Evolutionary conservation across 2,329 filamentous ascomycete species (phyloP).

Genomic region (Fusarium udum): DNA sequence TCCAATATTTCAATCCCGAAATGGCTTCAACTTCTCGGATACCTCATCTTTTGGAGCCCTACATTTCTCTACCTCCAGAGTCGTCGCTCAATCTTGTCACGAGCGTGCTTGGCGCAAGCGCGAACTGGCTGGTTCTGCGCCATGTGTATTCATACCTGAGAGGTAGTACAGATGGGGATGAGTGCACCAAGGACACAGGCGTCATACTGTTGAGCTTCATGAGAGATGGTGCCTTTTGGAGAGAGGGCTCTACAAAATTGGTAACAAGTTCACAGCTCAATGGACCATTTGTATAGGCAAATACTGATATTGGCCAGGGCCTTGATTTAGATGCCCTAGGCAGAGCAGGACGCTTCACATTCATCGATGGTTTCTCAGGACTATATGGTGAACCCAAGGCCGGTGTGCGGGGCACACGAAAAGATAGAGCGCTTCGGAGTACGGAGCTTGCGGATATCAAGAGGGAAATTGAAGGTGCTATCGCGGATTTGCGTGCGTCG

Average conservation of each 20-base stretch:
- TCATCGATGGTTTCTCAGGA: conserved; percentile 77
- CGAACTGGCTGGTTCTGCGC: conserved; percentile 72
- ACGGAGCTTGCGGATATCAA: conserved; percentile 50
- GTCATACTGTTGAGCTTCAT: conserved; percentile 87
- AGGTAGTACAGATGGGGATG: conserved; percentile 36
- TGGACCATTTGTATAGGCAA: not conserved
- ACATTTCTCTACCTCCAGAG: conserved; percentile 66
- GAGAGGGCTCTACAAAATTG: conserved; percentile 72
- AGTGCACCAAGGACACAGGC: conserved; percentile 49
- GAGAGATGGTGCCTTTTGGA: conserved; percentile 82
- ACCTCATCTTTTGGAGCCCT: conserved; percentile 72
- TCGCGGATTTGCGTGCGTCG: conserved; percentile 47
- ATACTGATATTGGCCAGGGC: conserved; percentile 58
- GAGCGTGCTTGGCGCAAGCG: conserved; percentile 69
- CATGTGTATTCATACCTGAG: conserved; percentile 61
- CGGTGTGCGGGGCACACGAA: not conserved
- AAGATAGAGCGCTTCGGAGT: conserved; percentile 44
- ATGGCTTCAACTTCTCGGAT: conserved; percentile 57
- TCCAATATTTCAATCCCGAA: not conserved
- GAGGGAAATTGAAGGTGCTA: conserved; percentile 51
- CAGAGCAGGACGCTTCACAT: conserved; percentile 70
- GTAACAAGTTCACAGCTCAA: conserved; percentile 51
- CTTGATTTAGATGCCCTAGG: conserved; percentile 73
- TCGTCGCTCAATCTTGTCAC: conserved; percentile 73
- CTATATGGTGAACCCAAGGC: conserved; percentile 55